Percentiles rank a stretch among this genome's conserved stretches.
These are phyloP conservation scores for Phytophthora tentaculata DNA, from an alignment of 352 stramenopile genomes.

Conservation along the genomic window DNA sequence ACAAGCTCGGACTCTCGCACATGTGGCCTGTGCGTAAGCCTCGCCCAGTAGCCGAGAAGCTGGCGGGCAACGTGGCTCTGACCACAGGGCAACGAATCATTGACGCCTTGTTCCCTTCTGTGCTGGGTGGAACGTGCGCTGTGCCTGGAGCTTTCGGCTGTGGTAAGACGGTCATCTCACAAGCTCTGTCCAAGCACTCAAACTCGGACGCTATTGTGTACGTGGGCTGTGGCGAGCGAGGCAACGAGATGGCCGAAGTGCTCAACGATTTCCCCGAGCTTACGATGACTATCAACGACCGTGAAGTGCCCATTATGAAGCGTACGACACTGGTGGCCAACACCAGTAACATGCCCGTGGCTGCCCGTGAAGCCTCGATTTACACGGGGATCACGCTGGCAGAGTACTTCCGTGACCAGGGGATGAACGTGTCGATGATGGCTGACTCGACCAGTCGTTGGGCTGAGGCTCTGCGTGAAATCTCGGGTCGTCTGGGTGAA, in stretches of 20 bases:
- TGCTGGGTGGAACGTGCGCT: slow-evolving; percentile 98
- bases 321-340: slow-evolving; percentile 99
- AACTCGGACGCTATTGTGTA: slow-evolving; percentile 99
- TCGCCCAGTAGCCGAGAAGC: slow-evolving; percentile 97
- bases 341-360: slow-evolving; percentile 99
- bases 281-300: slow-evolving; percentile 98
- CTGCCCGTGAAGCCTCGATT: slow-evolving; percentile 99
- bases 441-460: slow-evolving; percentile 99
- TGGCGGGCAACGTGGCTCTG: slow-evolving; percentile 97
- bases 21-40: slow-evolving; percentile 98
- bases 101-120: slow-evolving; percentile 99
- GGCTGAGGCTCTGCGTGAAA: slow-evolving; percentile 99
- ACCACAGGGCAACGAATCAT: slow-evolving; percentile 99
- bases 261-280: slow-evolving; percentile 99
- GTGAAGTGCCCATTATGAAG: slow-evolving; percentile 99
- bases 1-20: slow-evolving; percentile 97
- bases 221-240: slow-evolving; percentile 98
- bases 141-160: slow-evolving; percentile 99
- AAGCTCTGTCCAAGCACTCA: slow-evolving; percentile 99
- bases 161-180: slow-evolving; percentile 99
- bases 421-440: slow-evolving; percentile 99
- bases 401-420: slow-evolving; percentile 99
- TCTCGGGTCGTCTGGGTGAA: slow-evolving; percentile 99
- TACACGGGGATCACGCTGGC: slow-evolving; percentile 99
- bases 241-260: slow-evolving; percentile 99